These are phyloP conservation scores for Solanum sejunctum DNA, from an alignment of 257 asterid species.

Conservation along the genomic window DNA sequence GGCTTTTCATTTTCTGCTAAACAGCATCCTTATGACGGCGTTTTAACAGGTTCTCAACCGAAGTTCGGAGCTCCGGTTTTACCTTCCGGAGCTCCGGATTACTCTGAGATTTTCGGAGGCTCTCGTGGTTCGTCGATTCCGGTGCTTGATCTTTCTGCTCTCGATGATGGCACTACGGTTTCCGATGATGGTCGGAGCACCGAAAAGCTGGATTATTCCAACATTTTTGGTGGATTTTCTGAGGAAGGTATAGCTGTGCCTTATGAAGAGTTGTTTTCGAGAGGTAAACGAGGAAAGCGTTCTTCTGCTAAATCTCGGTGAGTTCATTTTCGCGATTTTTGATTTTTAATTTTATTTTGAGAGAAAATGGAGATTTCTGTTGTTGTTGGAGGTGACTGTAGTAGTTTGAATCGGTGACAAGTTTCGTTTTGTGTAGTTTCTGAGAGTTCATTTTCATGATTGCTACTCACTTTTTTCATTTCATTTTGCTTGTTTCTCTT, in stretches of 20 bases:
- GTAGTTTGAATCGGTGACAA: neutral
- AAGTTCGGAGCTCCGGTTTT: constrained; percentile 18
- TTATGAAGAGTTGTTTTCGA: constrained; percentile 39
- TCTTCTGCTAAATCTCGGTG: constrained; percentile 21
- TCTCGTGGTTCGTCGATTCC: constrained; percentile 54
- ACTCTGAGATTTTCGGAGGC: constrained; percentile 59
- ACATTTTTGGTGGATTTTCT: constrained; percentile 52
- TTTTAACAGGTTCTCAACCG: constrained; percentile 20
- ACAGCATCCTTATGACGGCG: constrained; percentile 59
- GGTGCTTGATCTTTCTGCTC: constrained; percentile 55
- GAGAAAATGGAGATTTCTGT: neutral
- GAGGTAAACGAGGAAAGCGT: constrained; percentile 13
- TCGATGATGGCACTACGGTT: constrained; percentile 29
- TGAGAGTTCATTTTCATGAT: neutral
- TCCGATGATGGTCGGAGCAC: constrained; percentile 28
- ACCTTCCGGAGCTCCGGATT: constrained; percentile 26
- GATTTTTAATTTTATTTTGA: neutral
- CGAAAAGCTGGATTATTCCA: constrained; percentile 46
- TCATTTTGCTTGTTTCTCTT: neutral
- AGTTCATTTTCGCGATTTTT: neutral
- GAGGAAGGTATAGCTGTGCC: constrained; percentile 42
- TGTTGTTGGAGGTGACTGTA: neutral
- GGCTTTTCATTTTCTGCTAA: constrained; percentile 41
- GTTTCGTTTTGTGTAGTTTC: neutral
- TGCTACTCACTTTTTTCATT: neutral